phyloP scores from a whole-genome alignment of 352 stramenopile species.

The Poterioochromonas sp. region DNA sequence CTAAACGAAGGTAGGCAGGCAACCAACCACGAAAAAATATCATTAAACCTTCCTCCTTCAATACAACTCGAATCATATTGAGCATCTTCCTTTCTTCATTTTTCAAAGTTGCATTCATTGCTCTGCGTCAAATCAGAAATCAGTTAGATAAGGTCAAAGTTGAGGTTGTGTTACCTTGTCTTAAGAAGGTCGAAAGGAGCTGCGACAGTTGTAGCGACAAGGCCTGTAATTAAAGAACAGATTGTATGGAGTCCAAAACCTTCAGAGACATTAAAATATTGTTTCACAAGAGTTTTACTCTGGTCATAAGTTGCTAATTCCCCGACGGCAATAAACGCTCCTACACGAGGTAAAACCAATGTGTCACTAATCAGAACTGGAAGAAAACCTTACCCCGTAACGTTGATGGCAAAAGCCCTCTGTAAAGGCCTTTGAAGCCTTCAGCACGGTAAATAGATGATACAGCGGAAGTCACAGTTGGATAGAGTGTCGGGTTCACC shows the following conservation, averaged over 20 bases:
- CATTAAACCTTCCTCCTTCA: neutral
- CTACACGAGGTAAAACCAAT: neutral
- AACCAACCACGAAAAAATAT: conserved; percentile 10
- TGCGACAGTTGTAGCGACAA: conserved; percentile 4
- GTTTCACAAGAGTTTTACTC: neutral
- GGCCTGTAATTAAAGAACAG: neutral
- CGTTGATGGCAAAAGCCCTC: neutral
- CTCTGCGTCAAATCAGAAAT: neutral
- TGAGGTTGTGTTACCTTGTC: neutral
- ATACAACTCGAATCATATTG: neutral
- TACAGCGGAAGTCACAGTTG: neutral
- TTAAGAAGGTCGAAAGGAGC: conserved; percentile 25
- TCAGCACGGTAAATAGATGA: neutral
- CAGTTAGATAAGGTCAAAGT: neutral
- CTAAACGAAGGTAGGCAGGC: conserved; percentile 2
- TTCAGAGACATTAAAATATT: neutral
- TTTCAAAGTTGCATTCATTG: neutral
- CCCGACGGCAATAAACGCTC: conserved; percentile 1
- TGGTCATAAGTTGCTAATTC: conserved; percentile 26
- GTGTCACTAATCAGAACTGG: neutral
- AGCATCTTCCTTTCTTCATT: neutral
- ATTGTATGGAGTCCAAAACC: neutral
- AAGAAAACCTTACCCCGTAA: neutral
- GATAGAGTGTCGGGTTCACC: neutral
- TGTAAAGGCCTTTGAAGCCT: conserved; percentile 4